Base-by-base conservation (phyloP, 441 rosid genomes). In the Francoa sonchifolia region DNA sequence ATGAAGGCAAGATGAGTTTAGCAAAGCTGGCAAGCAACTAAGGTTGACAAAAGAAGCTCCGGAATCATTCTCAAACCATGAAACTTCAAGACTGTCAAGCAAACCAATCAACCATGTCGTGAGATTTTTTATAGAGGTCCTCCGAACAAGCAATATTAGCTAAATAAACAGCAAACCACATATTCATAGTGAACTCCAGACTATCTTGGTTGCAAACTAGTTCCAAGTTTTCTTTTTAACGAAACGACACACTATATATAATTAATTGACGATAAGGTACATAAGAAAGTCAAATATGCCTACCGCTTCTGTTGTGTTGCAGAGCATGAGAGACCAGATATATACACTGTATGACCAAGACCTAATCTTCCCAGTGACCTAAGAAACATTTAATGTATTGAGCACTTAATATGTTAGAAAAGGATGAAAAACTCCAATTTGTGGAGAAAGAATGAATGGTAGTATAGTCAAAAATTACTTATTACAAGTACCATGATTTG, bases 311-410 rank as follows among this genome's bases (percentile, higher is more conserved):
- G 59, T 51, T 68, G 69, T 10, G 61, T 65, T 35, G 34, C 57
- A 36, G 67, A 71, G 78, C 94, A 85, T 21, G 90, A 65, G 65
- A 90, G 61, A 42, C 93, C 83, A 12, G 94, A 74, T 18, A 90
- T 32, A 50, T 47, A 90, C 10, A 76, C 76, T 5, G 67, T 65
- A 47, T 90, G 95, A 42, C 98, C 95, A 25, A 55, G 42, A 36
- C 85, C 69, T 66, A 90, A 39, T 69, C 93, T 77, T 58, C 88
- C 90, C 31, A 78, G 41, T 42, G 96, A 82, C 98, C 99, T 86
- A 64, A 53, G 63, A 62, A 43, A 33, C 38, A 13, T 22, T 13
- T 13, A 34, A 10, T 34, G 20, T 7, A 34, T 34, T 2, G 8
- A 34, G 19, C 10, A 12, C 16, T 33, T 14, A 6, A 15, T 14